Conservation (phyloP, 108 stramenopile species). For the Fragilariopsis cylindrus region DNA sequence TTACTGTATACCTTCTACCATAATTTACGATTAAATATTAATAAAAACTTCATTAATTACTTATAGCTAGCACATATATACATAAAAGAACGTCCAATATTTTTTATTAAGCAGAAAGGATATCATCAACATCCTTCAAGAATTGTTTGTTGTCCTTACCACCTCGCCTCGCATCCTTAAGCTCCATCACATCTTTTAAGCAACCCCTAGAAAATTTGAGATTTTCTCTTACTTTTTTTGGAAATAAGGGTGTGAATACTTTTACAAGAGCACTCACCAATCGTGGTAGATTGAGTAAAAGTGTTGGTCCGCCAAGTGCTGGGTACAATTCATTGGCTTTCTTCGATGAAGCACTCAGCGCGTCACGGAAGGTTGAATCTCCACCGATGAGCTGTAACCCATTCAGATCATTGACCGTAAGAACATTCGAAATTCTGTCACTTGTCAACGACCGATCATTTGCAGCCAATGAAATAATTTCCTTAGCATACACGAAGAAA, state of each 20-base stretch:
- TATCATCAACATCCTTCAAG: conserved; percentile 50
- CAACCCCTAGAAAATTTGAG: conserved; percentile 71
- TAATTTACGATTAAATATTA: too few species aligned
- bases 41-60: too few species aligned
- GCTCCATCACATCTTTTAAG: conserved; percentile 53
- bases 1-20: too few species aligned
- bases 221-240: conserved; percentile 54
- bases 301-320: conserved; percentile 60
- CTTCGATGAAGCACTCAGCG: conserved; percentile 63
- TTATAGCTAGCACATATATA: too few species aligned
- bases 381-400: conserved; percentile 74
- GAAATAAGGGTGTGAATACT: conserved; percentile 84
- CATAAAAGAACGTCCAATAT: not conserved
- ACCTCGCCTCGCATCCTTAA: conserved; percentile 46
- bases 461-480: conserved; percentile 68
- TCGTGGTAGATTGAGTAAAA: conserved; percentile 74
- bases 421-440: conserved; percentile 50
- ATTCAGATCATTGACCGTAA: conserved; percentile 73
- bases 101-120: conserved; percentile 40
- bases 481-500: conserved; percentile 83
- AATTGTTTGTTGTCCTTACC: conserved; percentile 53
- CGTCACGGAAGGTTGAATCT: conserved; percentile 56
- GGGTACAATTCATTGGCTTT: conserved; percentile 69
- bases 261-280: conserved; percentile 68
- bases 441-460: conserved; percentile 56